Base-by-base conservation (phyloP, 2,329 filamentous ascomycete species). In the Beauveria bassiana region DNA sequence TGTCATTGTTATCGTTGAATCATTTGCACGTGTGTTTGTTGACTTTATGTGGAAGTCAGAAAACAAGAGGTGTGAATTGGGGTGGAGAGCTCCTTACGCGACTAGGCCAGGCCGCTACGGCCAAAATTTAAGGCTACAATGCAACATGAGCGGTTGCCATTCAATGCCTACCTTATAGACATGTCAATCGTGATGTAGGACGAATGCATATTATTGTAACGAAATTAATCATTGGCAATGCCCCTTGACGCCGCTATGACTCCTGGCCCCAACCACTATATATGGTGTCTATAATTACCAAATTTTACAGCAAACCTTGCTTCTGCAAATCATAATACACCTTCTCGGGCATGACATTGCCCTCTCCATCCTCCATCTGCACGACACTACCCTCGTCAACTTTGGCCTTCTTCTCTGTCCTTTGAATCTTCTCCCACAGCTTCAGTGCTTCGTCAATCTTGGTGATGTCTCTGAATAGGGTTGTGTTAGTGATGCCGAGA, bases 291-390 rank as follows among this genome's bases (percentile, higher is more conserved):
- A 45, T 47, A 63, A 28, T 62, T 51, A 45, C 26, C 14, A 53
- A 38, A 38, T 38, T 38, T 75, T 80, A 95, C 66, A 96, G 77
- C 70, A 96, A 79, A 40, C 93, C 93, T 73, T 96, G 91, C 77
- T 96, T 96, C 75, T 91, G 89, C 75, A 98, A 77, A 81, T 99
- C 95, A 66, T 93, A 87, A 74, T 97, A 99, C 60, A 99, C 93
- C 81, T 96, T 96, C 78, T 97, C 92, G 0, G 96, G 95, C 95
- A 99, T 99, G 62, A 99, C 95, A 70, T 99, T 98, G 52, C 95
- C 95, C 72, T 96, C 90, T 0, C 86, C 90, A 74, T 99, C 95
- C 79, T 99, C 95, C 95, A 99, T 99, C 79, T 99, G 92, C 55
- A 98, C 91, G 10, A 99, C 85, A 63, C 89, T 91, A 45, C 93